Evolutionary conservation across 2,329 filamentous ascomycete genomes (phyloP), one percentile per base, ranked within the genome.

Genomic region (Didymella segeticola): DNA sequence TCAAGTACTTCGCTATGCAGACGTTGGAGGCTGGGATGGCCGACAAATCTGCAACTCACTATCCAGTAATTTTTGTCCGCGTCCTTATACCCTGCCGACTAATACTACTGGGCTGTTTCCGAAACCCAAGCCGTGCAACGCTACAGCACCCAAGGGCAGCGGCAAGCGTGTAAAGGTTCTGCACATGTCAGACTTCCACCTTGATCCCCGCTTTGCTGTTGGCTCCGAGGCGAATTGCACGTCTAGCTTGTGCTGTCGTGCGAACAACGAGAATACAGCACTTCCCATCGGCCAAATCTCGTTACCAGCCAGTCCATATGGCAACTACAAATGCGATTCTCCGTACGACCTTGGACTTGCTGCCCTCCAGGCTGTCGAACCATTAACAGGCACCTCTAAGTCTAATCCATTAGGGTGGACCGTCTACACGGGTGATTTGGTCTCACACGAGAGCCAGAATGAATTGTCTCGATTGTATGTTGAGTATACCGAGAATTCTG

Each of bases 221-320:
- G 45, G 45, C 15, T 48, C 45, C 12, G 45, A 48, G 17, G 45
- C 45, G 12, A 48, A 48, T 20, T 48, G 45, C n/a, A 48, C 45
- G n/a, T 41, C 45, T 5, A 30, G 36, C 14, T 17, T 48, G 5
- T 48, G 45, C 19, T 48, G 45, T 23, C 45, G 45, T 19, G 26
- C 45, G 14, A 41, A 48, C n/a, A 48, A 48, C 27, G 31, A 48
- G 19, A 48, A 48, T 19, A 48, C 27, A 14, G 45, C 34, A 2
- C 45, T 41, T 20, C 19, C 34, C 3, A 12, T 48, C 15, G 45
- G 45, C n/a, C 45, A 48, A 10, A 41, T 41, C 3, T 48, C 36
- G 7, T 20, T 41, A 6, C 45, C 45, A 2, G 45, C 45, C 5
- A 48, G 15, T 4, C 45, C 45, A 0, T 48, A 39, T 20, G 45